Percentiles rank a stretch among this genome's conserved stretches.
Evolutionary conservation across 2,329 filamentous ascomycete genomes (phyloP).

Genomic region (Colletotrichum sp.): DNA sequence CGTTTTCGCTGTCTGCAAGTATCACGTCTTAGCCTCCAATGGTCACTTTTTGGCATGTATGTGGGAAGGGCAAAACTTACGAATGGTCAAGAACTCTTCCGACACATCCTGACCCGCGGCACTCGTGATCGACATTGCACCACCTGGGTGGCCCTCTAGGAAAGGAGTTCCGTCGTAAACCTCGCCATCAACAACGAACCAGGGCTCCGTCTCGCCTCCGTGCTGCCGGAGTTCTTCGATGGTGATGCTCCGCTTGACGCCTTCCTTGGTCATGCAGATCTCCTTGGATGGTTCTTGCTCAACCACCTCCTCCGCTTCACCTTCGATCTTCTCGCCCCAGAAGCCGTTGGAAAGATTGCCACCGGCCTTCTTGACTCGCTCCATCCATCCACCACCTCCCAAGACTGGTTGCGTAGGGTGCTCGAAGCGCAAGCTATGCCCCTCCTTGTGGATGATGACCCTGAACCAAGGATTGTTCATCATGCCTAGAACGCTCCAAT

Average conservation of each 20-base stretch:
- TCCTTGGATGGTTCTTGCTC: conserved; percentile 62
- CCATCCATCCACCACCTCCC: conserved; percentile 90
- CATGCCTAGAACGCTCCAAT: conserved; percentile 95
- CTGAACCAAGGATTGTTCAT: conserved; percentile 98
- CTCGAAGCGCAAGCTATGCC: conserved; percentile 71
- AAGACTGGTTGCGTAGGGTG: conserved; percentile 85
- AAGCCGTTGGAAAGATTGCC: conserved; percentile 81
- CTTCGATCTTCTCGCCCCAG: conserved; percentile 77
- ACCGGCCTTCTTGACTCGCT: conserved; percentile 81
- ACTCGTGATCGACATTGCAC: conserved; percentile 81
- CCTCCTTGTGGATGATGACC: conserved; percentile 74
- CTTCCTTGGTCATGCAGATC: conserved; percentile 78
- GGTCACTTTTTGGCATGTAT: neutral
- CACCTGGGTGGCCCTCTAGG: conserved; percentile 82
- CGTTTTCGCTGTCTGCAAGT: conserved; percentile 82
- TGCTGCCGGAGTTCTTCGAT: conserved; percentile 76
- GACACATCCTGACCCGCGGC: conserved; percentile 82
- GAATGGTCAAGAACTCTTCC: conserved; percentile 91
- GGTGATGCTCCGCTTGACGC: conserved; percentile 65
- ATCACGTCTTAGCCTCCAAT: conserved; percentile 26
- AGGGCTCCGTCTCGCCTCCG: conserved; percentile 68
- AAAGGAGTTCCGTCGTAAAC: conserved; percentile 88
- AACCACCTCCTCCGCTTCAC: conserved; percentile 45
- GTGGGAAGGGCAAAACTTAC: conserved; percentile 55
- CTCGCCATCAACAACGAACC: conserved; percentile 88